phyloP scores from a whole-genome alignment of 2,329 filamentous ascomycete species.

The Fusarium chaquense region DNA sequence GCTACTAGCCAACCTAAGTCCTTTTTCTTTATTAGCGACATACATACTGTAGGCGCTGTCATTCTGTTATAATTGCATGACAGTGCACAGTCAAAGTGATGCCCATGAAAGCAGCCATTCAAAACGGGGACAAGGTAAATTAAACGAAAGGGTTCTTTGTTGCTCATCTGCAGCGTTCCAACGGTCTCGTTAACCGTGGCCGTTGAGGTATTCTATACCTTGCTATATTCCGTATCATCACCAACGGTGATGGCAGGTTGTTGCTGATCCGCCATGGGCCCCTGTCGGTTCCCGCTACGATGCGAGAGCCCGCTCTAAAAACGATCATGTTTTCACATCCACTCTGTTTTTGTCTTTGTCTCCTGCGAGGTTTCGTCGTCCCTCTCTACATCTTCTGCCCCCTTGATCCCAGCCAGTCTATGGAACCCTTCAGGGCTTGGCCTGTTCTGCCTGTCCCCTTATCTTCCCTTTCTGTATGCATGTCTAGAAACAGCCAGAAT shows the following conservation, averaged over 20 bases:
- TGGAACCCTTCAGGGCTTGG: constrained; percentile 21
- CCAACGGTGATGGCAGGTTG: constrained; percentile 28
- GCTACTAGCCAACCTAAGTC: background rate
- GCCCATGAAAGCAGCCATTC: background rate
- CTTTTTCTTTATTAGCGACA: background rate
- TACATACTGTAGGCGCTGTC: background rate
- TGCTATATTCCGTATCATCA: constrained; percentile 4
- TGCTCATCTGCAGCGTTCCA: constrained; percentile 1
- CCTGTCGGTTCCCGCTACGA: constrained; percentile 40
- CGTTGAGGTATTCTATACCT: constrained; percentile 13
- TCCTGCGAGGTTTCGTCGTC: constrained; percentile 29
- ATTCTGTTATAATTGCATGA: background rate
- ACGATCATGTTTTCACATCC: constrained; percentile 21
- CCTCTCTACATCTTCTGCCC: constrained; percentile 24
- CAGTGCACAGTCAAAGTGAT: constrained; percentile 3
- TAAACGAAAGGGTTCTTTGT: constrained; percentile 11
- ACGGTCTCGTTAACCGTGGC: constrained; percentile 1
- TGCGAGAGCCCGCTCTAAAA: constrained; percentile 33
- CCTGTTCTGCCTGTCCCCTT: constrained; percentile 23
- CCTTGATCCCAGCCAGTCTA: constrained; percentile 32
- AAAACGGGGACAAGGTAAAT: constrained; percentile 12
- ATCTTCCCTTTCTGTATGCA: constrained; percentile 1
- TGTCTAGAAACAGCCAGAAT: constrained; percentile 6
- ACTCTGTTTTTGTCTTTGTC: constrained; percentile 17
- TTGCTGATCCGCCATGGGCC: constrained; percentile 27